Evolutionary conservation across 495 filamentous ascomycete genomes (phyloP), one percentile per base, ranked within the genome.

Genomic region (Amphirosellinia nigrospora): DNA sequence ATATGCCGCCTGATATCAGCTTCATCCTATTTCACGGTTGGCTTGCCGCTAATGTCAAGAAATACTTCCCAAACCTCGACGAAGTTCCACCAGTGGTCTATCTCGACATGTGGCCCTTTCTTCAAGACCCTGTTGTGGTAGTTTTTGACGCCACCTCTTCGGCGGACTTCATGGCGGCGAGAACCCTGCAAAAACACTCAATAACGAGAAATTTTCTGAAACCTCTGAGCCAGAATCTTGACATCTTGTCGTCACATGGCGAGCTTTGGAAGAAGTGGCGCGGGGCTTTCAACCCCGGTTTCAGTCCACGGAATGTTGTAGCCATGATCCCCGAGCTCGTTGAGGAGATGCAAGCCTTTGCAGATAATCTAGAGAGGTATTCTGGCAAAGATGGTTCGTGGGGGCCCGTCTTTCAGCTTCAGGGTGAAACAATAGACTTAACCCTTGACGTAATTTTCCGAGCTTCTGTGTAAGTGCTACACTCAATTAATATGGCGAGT

Each of bases 221-320:
- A 6, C 62, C 62, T 23, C 43, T 65, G 4, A 65, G 43, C 7
- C 28, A 34, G 6, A 45, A 45, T 11, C 64, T 53, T 6, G 75
- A 80, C 64, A 28, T 83, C 6, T 72, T 80, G 10, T 72, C 73
- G 19, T 70, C 71, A 45, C 75, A 84, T 46, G 81, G 78, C 1
- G 56, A 72, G 15, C 41, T 58, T 11, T 81, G 80, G 79, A 80
- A 77, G 59, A 62, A 73, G 43, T 82, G 79, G 79, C 73, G 80
- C 8, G 56, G 28, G 26, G 61, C 77, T 4, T 82, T 85, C 69
- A 85, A 80, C 65, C 81, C 81, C 1, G 83, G 81, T 16, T 84
- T 86, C 71, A 53, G 78, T 0, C 66, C 64, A 0, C 58, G 69
- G 11, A 74, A 80, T 59, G 36, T 81, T 11, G 78, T 77, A 0